These are phyloP conservation scores for Cicer cuneatum DNA, from an alignment of 306 rosid species.

Conservation along the genomic window DNA sequence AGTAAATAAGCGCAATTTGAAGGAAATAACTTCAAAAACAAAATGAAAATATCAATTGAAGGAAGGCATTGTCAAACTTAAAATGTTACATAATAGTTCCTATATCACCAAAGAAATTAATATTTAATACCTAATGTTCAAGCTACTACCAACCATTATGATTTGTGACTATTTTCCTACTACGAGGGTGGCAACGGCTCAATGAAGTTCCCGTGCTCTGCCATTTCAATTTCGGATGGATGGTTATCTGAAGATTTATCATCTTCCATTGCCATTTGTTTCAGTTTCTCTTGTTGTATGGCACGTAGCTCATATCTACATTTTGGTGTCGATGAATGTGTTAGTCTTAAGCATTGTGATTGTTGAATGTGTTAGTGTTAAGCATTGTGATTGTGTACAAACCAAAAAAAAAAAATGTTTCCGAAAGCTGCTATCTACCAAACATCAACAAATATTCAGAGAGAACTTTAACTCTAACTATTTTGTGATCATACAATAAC, in stretches of 20 bases:
- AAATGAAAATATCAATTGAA: constrained; percentile 19
- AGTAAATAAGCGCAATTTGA: constrained; percentile 5
- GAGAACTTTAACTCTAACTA: background rate
- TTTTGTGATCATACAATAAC: constrained; percentile 26
- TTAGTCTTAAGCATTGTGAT: constrained; percentile 26
- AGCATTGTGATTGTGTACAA: constrained; percentile 22
- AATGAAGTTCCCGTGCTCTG: constrained; percentile 54
- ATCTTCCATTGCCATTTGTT: constrained; percentile 61
- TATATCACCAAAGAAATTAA: constrained; percentile 9
- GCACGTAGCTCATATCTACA: constrained; percentile 75
- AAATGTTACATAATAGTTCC: constrained; percentile 2
- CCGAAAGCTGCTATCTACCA: constrained; percentile 8
- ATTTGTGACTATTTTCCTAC: constrained; percentile 36
- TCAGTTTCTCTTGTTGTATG: constrained; percentile 62
- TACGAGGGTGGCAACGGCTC: constrained; percentile 52
- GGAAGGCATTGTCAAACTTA: constrained; percentile 4
- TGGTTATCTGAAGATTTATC: constrained; percentile 57
- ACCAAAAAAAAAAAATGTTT: constrained; percentile 12
- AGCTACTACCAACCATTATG: constrained; percentile 28
- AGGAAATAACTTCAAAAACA: constrained; percentile 31
- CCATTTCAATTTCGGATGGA: constrained; percentile 79
- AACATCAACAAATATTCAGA: background rate
- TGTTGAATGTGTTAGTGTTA: constrained; percentile 13
- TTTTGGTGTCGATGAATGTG: constrained; percentile 11
- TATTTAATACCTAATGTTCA: constrained; percentile 33